These are phyloP conservation scores for Eucalyptus curtisii DNA, from an alignment of 345 rosid species.

Conservation along the genomic window DNA sequence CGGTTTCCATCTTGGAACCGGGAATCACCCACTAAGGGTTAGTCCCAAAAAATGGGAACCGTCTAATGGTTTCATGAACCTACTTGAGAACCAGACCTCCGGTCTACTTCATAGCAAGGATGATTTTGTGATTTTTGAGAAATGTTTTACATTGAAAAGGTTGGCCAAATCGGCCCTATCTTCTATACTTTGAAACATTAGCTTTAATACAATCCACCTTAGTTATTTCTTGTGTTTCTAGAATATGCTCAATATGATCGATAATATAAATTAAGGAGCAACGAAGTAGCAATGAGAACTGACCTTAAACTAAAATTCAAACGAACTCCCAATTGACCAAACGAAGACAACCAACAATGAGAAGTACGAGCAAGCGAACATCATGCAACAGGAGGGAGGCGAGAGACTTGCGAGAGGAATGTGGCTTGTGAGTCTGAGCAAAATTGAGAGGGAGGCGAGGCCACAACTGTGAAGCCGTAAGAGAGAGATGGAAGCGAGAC, in stretches of 20 bases:
- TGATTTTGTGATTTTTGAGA: neutral
- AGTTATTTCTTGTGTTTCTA: neutral
- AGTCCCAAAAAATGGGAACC: neutral
- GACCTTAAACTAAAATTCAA: neutral
- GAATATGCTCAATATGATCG: neutral
- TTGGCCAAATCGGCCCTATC: neutral
- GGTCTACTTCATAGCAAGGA: neutral
- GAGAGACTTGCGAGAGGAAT: neutral
- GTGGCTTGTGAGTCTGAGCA: neutral
- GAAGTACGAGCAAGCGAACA: neutral
- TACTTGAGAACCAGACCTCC: neutral
- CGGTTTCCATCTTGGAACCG: fast-evolving
- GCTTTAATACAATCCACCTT: neutral
- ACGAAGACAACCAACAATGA: neutral
- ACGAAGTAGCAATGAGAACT: neutral
- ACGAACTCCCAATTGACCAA: neutral
- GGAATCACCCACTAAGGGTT: neutral
- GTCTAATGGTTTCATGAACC: neutral
- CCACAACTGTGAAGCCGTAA: neutral
- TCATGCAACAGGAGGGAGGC: neutral
- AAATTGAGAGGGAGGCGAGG: neutral
- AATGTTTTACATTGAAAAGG: neutral
- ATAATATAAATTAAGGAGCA: neutral
- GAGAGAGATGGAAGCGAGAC: neutral
- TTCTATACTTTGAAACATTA: neutral